These are phyloP conservation scores for Lipomyces yamanashiensis DNA, from an alignment of 805 yeast genomes.

Conservation along the genomic window DNA sequence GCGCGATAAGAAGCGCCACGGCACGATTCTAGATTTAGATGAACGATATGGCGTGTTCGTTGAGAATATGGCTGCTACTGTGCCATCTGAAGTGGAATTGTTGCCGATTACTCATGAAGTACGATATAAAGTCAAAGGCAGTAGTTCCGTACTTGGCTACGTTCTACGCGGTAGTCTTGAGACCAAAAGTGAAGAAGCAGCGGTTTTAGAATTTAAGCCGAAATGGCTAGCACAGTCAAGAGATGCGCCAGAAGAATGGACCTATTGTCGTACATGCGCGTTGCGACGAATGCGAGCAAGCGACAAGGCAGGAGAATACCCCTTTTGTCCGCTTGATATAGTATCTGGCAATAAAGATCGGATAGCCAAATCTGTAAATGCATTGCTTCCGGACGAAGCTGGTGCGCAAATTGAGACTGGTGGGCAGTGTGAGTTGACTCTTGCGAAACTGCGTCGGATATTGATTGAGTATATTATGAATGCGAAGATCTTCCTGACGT, in stretches of 20 bases:
- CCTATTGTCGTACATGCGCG: constrained; percentile 64
- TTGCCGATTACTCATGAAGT: constrained; percentile 5
- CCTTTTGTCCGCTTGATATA: constrained; percentile 56
- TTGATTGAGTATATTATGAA: constrained; percentile 30
- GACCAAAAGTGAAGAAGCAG: constrained; percentile 6
- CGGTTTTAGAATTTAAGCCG: constrained; percentile 58
- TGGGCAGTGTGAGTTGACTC: constrained; percentile 16
- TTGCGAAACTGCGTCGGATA: constrained; percentile 25
- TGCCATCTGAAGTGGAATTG: neutral
- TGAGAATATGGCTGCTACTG: constrained; percentile 24
- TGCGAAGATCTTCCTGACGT: constrained; percentile 40
- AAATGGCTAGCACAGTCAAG: constrained; percentile 61
- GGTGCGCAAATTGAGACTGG: neutral
- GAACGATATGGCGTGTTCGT: constrained; percentile 29
- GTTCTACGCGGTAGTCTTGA: neutral
- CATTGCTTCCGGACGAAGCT: constrained; percentile 36
- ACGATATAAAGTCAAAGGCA: constrained; percentile 14
- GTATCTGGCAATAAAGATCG: constrained; percentile 44
- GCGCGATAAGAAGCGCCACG: constrained; percentile 27
- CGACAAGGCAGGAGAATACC: constrained; percentile 41
- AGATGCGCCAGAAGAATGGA: constrained; percentile 45
- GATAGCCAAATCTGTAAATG: constrained; percentile 45
- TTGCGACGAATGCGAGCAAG: constrained; percentile 44
- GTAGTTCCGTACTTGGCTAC: constrained; percentile 16
- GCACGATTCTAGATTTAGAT: constrained; percentile 18